A percentile compares a stretch with the other conserved stretches of the same genome.
These are phyloP conservation scores for Plasmodium inui DNA, from an alignment of 169 alveolate genomes.

Conservation along the genomic window DNA sequence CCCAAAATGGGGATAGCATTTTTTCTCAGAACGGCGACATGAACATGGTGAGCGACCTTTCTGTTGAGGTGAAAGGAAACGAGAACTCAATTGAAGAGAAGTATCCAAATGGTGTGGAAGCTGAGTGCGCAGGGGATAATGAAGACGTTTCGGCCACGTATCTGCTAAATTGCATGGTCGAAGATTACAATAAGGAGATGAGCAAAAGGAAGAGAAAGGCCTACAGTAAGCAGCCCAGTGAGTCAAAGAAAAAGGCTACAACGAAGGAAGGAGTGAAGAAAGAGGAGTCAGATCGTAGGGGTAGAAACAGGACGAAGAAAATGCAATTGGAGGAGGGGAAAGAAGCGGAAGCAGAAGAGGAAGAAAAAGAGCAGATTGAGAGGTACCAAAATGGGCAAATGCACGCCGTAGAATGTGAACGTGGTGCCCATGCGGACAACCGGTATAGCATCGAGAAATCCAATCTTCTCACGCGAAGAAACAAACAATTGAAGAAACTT, in stretches of 20 bases:
- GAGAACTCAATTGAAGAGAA: neutral
- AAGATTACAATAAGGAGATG: slow-evolving; percentile 2
- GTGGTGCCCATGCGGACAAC: neutral
- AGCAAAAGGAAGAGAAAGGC: slow-evolving; percentile 5
- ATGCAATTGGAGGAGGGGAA: neutral
- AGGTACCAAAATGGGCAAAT: neutral
- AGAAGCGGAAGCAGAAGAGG: neutral
- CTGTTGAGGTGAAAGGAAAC: neutral
- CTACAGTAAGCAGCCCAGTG: neutral
- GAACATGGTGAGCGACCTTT: neutral
- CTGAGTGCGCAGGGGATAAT: neutral
- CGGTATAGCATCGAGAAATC: neutral
- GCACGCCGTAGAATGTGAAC: neutral
- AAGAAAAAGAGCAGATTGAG: neutral
- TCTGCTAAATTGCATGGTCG: slow-evolving; percentile 2
- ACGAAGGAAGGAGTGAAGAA: slow-evolving; percentile 5
- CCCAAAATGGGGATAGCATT: neutral
- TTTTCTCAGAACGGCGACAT: neutral
- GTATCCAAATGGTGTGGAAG: neutral
- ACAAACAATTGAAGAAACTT: slow-evolving; percentile 8
- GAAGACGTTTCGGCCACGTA: slow-evolving; percentile 16
- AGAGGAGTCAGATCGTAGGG: neutral
- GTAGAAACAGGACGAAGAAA: neutral
- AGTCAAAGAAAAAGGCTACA: neutral
- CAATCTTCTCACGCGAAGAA: neutral